A percentile compares a stretch with the other conserved stretches of the same genome.
phyloP scores from a whole-genome alignment of 768 basidiomycete species.

The Gelatoporia subvermispora region DNA sequence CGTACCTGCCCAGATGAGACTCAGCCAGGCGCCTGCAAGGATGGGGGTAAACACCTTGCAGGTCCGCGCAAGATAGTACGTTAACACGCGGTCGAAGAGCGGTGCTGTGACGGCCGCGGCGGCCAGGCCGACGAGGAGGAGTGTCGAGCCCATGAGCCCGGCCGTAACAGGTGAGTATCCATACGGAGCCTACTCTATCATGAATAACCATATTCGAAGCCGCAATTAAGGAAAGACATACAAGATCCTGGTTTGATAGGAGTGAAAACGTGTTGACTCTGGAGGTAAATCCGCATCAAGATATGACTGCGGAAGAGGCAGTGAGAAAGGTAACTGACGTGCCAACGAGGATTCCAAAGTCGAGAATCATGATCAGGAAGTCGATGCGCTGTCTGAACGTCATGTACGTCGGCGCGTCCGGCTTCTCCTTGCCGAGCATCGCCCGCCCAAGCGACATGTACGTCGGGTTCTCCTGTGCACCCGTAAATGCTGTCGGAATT shows the following conservation, averaged over 20 bases:
- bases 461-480: conserved; percentile 52
- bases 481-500: conserved; percentile 51
- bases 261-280: conserved; percentile 63
- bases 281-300: neutral
- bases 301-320: neutral
- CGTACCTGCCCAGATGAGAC: conserved; percentile 77
- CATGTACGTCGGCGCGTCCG: conserved; percentile 40
- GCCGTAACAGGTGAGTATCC: conserved; percentile 66
- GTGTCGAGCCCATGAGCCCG: conserved; percentile 65
- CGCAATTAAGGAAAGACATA: conserved; percentile 27
- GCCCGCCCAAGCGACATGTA: conserved; percentile 51
- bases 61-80: conserved; percentile 59
- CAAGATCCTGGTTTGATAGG: conserved; percentile 64
- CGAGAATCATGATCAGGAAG: conserved; percentile 50
- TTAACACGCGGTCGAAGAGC: conserved; percentile 79
- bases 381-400: conserved; percentile 62
- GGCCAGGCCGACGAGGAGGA: conserved; percentile 68
- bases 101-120: conserved; percentile 67
- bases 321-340: conserved; percentile 48
- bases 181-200: conserved; percentile 48
- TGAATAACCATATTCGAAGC: neutral
- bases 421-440: conserved; percentile 36
- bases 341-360: conserved; percentile 65
- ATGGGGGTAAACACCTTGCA: conserved; percentile 58
- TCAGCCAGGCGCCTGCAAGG: conserved; percentile 60